These are phyloP conservation scores for Maudiozyma humilis DNA, from an alignment of 1,139 yeast genomes.

Conservation along the genomic window DNA sequence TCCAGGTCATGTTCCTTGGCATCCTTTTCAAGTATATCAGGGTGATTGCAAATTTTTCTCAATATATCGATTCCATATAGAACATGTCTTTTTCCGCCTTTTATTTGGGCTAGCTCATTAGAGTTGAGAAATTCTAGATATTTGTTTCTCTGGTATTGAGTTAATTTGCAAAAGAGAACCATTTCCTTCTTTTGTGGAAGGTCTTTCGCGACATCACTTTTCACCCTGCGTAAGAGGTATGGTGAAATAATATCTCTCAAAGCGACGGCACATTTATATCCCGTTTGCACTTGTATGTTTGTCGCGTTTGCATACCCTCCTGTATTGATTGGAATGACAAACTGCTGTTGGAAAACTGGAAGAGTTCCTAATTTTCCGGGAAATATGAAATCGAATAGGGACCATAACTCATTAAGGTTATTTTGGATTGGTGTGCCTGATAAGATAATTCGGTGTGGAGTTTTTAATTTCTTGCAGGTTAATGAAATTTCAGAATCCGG, in stretches of 20 bases:
- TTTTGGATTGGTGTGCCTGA: constrained; percentile 97
- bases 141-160: constrained; percentile 63
- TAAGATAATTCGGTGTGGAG: constrained; percentile 73
- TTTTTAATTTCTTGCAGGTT: constrained; percentile 72
- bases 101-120: constrained; percentile 64
- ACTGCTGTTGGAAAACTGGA: constrained; percentile 89
- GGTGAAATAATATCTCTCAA: constrained; percentile 84
- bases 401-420: constrained; percentile 86
- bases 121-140: constrained; percentile 69
- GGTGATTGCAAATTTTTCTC: constrained; percentile 92
- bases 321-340: constrained; percentile 83
- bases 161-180: constrained; percentile 83
- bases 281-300: constrained; percentile 91
- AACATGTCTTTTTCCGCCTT: constrained; percentile 71
- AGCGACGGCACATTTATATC: constrained; percentile 91
- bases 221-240: constrained; percentile 74
- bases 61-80: constrained; percentile 83
- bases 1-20: constrained; percentile 36
- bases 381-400: constrained; percentile 85
- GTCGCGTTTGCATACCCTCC: constrained; percentile 99
- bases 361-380: constrained; percentile 92
- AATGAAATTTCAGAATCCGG: constrained; percentile 87
- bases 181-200: constrained; percentile 88
- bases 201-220: constrained; percentile 94
- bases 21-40: constrained; percentile 68